Evolutionary conservation across 441 rosid species (phyloP).

Genomic region (Euphorbia celastroides): DNA sequence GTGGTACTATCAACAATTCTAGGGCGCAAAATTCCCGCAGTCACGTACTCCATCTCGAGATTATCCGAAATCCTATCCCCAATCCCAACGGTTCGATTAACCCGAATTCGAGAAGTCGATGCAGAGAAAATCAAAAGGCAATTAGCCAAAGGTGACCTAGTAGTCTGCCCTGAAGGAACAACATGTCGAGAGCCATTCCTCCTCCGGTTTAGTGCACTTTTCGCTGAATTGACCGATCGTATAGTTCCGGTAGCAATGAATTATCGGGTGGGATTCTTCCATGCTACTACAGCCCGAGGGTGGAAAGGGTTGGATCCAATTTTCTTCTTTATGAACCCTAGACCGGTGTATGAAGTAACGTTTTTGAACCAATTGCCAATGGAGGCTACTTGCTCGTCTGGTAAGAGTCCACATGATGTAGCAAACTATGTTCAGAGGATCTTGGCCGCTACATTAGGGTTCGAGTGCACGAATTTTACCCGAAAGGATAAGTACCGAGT

Average conservation of each 20-base stretch:
- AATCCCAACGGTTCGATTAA: constrained; percentile 51
- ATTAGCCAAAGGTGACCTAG: constrained; percentile 60
- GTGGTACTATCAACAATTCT: constrained; percentile 68
- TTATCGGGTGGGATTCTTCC: constrained; percentile 85
- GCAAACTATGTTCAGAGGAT: constrained; percentile 87
- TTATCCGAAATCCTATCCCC: constrained; percentile 79
- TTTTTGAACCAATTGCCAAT: constrained; percentile 72
- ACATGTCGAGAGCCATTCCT: constrained; percentile 89
- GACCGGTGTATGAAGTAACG: constrained; percentile 83
- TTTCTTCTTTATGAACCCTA: constrained; percentile 93
- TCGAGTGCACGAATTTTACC: constrained; percentile 85
- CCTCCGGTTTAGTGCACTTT: constrained; percentile 75
- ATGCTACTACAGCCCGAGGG: constrained; percentile 88
- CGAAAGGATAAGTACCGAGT: constrained; percentile 82
- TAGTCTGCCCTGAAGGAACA: constrained; percentile 85
- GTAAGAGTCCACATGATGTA: constrained; percentile 83
- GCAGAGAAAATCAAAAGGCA: constrained; percentile 10
- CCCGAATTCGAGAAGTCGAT: too few relatives aligned
- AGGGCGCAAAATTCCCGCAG: constrained; percentile 68
- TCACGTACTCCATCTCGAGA: constrained; percentile 76
- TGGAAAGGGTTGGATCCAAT: constrained; percentile 87
- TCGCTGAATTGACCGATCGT: constrained; percentile 73
- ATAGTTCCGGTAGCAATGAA: constrained; percentile 92
- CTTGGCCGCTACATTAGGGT: constrained; percentile 82
- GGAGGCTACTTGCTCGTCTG: constrained; percentile 78